Conservation (phyloP, 495 filamentous ascomycete species). For the Staphylotrichum longicolle region DNA sequence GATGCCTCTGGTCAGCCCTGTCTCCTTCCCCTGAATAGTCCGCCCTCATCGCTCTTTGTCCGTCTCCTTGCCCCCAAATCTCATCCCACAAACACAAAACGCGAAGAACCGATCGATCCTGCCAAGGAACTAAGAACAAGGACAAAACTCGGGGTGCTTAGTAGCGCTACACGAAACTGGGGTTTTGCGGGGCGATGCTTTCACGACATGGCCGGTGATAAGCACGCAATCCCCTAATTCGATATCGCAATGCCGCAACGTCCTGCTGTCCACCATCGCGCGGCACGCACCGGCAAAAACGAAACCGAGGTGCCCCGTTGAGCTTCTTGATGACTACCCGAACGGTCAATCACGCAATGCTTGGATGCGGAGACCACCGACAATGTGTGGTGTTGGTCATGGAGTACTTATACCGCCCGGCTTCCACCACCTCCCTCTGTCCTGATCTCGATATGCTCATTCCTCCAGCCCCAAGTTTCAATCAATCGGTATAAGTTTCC, state of each 20-base stretch:
- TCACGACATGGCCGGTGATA: constrained; percentile 23
- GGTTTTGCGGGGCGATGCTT: constrained; percentile 18
- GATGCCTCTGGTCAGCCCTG: no score
- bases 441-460: background rate
- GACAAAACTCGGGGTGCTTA: background rate
- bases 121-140: no score
- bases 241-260: constrained; percentile 26
- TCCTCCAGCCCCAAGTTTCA: no score
- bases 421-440: background rate
- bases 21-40: no score
- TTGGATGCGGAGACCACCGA: background rate
- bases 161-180: background rate
- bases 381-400: background rate
- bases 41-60: no score
- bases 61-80: no score
- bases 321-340: background rate
- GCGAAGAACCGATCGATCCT: no score
- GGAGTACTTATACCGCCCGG: background rate
- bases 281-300: background rate
- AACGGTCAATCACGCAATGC: constrained; percentile 3
- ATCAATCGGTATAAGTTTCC: no score
- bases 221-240: constrained; percentile 28
- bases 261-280: background rate
- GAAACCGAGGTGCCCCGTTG: background rate
- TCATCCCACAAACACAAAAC: no score